Evolutionary conservation across 352 stramenopile species (phyloP), one percentile per base, ranked within the genome.

Genomic region (Globisporangium lucens): DNA sequence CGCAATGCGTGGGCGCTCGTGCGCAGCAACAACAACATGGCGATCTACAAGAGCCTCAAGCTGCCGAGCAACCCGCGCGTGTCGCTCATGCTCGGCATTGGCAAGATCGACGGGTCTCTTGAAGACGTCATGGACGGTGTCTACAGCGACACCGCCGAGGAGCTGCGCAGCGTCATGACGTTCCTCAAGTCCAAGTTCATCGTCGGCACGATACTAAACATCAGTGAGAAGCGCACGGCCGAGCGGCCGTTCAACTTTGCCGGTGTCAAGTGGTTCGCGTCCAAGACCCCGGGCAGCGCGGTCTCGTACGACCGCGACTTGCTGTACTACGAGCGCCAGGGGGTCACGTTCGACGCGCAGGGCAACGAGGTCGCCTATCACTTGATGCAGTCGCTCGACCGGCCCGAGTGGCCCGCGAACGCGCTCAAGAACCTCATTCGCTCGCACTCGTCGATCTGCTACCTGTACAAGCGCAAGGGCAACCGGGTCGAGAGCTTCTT

Each of bases 311-410:
- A 81, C 67, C 71, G 69, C 20, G 75, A 85, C 56, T 30, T 74
- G 24, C 72, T 85, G 9, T 80, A 71, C 15, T 85, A 83, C 63
- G 77, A 85, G 61, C 30, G 78, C 17, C 86, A 83, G 78, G 80
- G 80, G 1, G 80, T 71, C 35, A 85, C 76, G 51, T 75, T 65
- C 1, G 80, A 88, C 55, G 70, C 71, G 7, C 75, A 74, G 1
- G 79, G 77, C 8, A 81, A 82, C 9, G 68, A 78, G 15, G 59
- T 88, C 8, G 79, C 70, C 33, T 88, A 78, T 49, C 77, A 88
- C 63, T 73, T 88, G 1, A 29, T 85, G 51, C 77, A 86, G 70
- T 88, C 77, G 56, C 84, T 88, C 56, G 79, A 86, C 30, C 79
- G 77, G 35, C 69, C 76, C 3, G 72, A 85, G 57, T 88, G 22